Conservation (phyloP, 2,329 filamentous ascomycete genomes). For the Paracamarosporium sp. region DNA sequence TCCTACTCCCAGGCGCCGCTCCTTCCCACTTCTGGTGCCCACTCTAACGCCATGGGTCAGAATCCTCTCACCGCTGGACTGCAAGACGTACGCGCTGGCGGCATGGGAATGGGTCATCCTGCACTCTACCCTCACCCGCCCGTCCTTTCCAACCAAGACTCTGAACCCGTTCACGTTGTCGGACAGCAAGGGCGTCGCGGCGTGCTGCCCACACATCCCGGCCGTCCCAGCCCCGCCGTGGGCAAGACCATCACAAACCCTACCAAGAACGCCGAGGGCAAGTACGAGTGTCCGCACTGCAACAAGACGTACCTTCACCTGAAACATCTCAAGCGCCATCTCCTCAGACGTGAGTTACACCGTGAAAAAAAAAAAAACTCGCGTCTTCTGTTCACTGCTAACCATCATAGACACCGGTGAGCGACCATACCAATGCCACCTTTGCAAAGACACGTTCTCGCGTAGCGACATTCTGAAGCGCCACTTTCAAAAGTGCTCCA, state of each 20-base stretch:
- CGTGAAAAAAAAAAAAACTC: conserved; percentile 5
- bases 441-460: conserved; percentile 97
- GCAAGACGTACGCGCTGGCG: conserved; percentile 49
- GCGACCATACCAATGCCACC: conserved; percentile 95
- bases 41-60: conserved; percentile 41
- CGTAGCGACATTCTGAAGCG: conserved; percentile 98
- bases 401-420: conserved; percentile 82
- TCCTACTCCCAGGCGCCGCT: conserved; percentile 44
- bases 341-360: conserved; percentile 86
- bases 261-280: conserved; percentile 94
- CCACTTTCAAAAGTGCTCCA: conserved; percentile 99
- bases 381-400: conserved; percentile 27
- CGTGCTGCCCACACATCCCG: conserved; percentile 88
- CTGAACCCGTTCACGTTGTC: conserved; percentile 85
- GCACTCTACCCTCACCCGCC: conserved; percentile 47
- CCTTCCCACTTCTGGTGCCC: conserved; percentile 41
- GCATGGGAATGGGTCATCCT: conserved; percentile 45
- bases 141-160: conserved; percentile 50
- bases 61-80: conserved; percentile 33
- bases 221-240: conserved; percentile 77
- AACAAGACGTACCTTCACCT: conserved; percentile 98
- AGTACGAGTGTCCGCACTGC: conserved; percentile 97
- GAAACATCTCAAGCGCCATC: conserved; percentile 96
- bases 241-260: conserved; percentile 87
- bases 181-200: conserved; percentile 92